Base-by-base conservation (phyloP, 352 stramenopile genomes). In the Paralagenidium karlingii region DNA sequence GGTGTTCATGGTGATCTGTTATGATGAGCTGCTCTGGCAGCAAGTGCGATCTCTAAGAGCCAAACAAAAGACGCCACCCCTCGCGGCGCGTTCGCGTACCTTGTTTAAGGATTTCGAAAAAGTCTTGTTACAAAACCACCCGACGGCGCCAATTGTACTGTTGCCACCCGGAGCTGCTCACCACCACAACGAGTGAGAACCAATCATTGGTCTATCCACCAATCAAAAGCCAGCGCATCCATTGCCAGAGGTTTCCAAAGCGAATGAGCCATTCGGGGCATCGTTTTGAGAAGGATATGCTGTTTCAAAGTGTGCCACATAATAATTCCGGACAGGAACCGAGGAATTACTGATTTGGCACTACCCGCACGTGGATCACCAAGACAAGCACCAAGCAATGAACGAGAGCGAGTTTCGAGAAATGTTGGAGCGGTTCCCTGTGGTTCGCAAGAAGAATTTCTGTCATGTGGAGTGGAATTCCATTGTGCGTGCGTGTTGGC, bases 41-140 rank as follows among this genome's bases (percentile, higher is more conserved):
- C n/a, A n/a, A n/a, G n/a, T n/a, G n/a, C n/a, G n/a, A n/a, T n/a
- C n/a, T n/a, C n/a, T n/a, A n/a, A n/a, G n/a, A n/a, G n/a, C n/a
- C n/a, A n/a, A n/a, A n/a, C n/a, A n/a, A n/a, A n/a, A n/a, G n/a
- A n/a, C n/a, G n/a, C n/a, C n/a, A 19, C 27, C 0, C 21, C 24
- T 25, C 15, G 18, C 40, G 34, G 25, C 32, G 19, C 19, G 42
- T 20, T 19, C 28, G 73, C 70, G 48, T 53, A 88, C 75, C 75
- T 88, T 88, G 68, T 85, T 88, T 88, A 88, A 88, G 75, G 75
- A n/a, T n/a, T n/a, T 69, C 79, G 60, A 85, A 80, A 70, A 74
- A 60, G 78, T 56, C 60, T 75, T 75, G 40, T 34, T 36, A 47
- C 40, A 43, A 36, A 53, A 43, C 53, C 59, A 82, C 74, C 70